Percentiles rank a stretch among this genome's conserved stretches.
phyloP scores from a whole-genome alignment of 345 rosid species.

The Bretschneidera sinensis region DNA sequence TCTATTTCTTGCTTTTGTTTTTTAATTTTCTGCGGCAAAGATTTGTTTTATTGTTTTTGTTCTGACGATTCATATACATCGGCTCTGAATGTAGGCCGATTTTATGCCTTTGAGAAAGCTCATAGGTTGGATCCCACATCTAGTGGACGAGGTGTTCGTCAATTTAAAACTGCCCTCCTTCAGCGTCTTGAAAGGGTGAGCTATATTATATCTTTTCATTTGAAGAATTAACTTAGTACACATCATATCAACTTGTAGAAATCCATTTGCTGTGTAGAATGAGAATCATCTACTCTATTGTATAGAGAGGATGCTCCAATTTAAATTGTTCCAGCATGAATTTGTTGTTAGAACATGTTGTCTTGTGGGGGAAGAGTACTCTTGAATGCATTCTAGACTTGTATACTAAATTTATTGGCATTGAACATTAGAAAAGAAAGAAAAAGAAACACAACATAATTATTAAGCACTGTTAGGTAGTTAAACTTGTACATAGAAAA shows the following conservation, averaged over 20 bases:
- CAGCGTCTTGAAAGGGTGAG: conserved; percentile 96
- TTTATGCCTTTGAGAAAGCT: conserved; percentile 97
- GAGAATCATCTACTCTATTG: not conserved
- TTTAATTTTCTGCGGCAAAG: not conserved
- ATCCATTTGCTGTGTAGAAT: not conserved
- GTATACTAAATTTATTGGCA: not conserved
- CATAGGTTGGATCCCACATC: conserved; percentile 96
- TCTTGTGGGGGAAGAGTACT: not conserved
- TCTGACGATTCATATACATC: not conserved
- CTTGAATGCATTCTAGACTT: not conserved
- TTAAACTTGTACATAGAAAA: too few species aligned
- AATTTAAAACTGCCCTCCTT: conserved; percentile 96
- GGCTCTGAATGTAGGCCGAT: conserved; percentile 60
- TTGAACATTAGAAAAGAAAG: not conserved
- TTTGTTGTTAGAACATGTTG: too few species aligned
- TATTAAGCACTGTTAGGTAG: not conserved
- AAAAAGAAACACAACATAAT: not conserved
- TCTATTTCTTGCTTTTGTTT: conserved; percentile 1
- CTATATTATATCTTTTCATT: not conserved
- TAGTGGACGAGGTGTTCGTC: conserved; percentile 98
- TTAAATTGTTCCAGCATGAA: too few species aligned
- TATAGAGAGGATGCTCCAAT: not conserved
- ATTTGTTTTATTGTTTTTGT: not conserved
- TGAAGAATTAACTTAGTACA: not conserved
- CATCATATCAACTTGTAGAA: not conserved